Evolutionary conservation across 805 yeast species (phyloP).

Genomic region (Candida sithepensis): DNA sequence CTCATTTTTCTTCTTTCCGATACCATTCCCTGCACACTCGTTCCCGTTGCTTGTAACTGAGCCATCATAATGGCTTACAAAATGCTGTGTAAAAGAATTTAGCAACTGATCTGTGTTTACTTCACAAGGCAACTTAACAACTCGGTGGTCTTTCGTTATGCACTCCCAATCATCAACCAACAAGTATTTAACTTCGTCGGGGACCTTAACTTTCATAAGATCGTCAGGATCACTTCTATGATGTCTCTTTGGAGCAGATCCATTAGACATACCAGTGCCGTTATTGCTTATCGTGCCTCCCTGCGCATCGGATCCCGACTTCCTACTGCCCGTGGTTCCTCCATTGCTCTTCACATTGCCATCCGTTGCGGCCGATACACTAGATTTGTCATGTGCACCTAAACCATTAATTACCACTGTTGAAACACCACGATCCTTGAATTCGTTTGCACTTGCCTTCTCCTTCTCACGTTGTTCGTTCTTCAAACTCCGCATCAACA

Average conservation of each 20-base stretch:
- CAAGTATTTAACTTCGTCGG: slow-evolving; percentile 61
- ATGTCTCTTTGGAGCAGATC: background rate
- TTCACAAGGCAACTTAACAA: slow-evolving; percentile 60
- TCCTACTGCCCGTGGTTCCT: background rate
- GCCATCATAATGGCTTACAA: slow-evolving; percentile 2
- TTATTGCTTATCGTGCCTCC: background rate
- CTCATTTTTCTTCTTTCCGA: background rate
- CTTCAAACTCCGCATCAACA: slow-evolving; percentile 58
- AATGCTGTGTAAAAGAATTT: slow-evolving; percentile 37
- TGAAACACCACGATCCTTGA: background rate
- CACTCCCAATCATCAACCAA: slow-evolving; percentile 93
- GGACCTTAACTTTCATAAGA: slow-evolving; percentile 48
- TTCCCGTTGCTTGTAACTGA: slow-evolving; percentile 12
- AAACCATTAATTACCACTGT: slow-evolving; percentile 5
- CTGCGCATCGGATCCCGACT: background rate
- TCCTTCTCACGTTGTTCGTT: slow-evolving; percentile 19
- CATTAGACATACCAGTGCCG: background rate
- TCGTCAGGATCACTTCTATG: background rate
- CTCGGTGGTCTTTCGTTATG: slow-evolving; percentile 73
- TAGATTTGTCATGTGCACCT: background rate
- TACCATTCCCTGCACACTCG: background rate
- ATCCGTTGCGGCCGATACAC: no score
- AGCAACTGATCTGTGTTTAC: slow-evolving; percentile 54
- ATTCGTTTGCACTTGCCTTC: slow-evolving; percentile 9
- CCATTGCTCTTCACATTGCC: background rate